These are phyloP conservation scores for Reutealis trisperma DNA, from an alignment of 345 rosid genomes.

Conservation along the genomic window DNA sequence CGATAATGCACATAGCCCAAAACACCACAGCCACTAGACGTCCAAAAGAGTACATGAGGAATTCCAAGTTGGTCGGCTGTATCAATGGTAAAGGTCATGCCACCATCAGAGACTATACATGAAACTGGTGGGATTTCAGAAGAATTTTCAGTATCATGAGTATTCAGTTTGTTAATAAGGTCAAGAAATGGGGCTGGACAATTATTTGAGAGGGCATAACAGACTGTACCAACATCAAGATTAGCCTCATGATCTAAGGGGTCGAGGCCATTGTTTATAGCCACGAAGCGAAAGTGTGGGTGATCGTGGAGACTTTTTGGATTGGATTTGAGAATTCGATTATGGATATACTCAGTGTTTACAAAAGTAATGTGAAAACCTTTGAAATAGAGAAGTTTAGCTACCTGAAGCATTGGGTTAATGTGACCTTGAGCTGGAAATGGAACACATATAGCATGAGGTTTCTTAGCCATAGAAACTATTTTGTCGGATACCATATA, in stretches of 20 bases:
- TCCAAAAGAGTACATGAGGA: background rate
- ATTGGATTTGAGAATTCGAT: background rate
- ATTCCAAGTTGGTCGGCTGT: background rate
- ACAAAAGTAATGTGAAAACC: conserved; percentile 40
- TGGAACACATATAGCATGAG: conserved; percentile 42
- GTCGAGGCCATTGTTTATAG: background rate
- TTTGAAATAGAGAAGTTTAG: conserved; percentile 37
- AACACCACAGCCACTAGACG: background rate
- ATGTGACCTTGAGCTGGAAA: conserved; percentile 46
- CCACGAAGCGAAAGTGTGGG: too few relatives aligned
- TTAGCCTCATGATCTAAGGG: background rate
- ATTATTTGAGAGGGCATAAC: conserved; percentile 8
- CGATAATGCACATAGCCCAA: background rate
- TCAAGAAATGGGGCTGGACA: background rate
- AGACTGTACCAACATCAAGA: background rate
- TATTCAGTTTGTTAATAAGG: background rate
- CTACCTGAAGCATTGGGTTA: conserved; percentile 34
- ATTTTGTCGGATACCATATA: too few relatives aligned
- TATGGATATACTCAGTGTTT: background rate
- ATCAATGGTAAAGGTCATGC: background rate
- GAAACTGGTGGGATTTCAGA: background rate
- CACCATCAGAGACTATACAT: background rate
- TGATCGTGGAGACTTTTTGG: background rate
- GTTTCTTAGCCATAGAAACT: background rate
- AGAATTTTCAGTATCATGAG: too few relatives aligned